phyloP scores from a whole-genome alignment of 208 protist species.

The Jaenimonas drosophilae region DNA sequence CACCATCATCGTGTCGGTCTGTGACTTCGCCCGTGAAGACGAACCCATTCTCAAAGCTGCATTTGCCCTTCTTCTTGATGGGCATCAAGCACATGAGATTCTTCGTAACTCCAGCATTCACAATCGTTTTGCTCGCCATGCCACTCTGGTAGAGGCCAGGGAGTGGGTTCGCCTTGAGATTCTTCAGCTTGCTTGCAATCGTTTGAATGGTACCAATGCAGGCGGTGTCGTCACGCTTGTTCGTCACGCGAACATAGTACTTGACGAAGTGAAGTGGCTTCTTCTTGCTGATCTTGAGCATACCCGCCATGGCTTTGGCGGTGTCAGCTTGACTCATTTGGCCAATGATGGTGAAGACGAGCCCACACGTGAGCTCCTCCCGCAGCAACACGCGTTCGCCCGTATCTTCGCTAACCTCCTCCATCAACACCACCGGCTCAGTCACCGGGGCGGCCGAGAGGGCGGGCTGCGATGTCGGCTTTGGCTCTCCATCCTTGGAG shows the following conservation, averaged over 20 bases:
- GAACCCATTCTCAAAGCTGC: neutral
- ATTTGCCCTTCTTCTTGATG: neutral
- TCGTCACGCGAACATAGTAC: neutral
- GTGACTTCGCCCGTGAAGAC: neutral
- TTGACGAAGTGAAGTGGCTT: neutral
- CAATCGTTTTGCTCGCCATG: neutral
- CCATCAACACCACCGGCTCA: neutral
- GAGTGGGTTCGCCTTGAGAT: neutral
- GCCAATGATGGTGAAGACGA: constrained; percentile 4
- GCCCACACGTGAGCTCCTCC: constrained; percentile 2
- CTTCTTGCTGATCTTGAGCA: neutral
- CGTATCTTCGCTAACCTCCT: constrained; percentile 1
- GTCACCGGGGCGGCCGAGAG: no score
- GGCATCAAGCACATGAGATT: no score
- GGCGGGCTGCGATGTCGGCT: no score
- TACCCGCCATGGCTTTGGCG: neutral
- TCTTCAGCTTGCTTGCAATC: constrained; percentile 3
- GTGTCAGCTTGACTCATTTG: constrained; percentile 2
- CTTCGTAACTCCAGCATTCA: no score
- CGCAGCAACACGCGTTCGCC: neutral
- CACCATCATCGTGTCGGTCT: no score
- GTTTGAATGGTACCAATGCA: neutral
- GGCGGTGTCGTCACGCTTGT: neutral
- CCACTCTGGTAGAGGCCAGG: neutral
- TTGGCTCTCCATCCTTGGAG: no score